Base-by-base conservation (phyloP, 2,329 filamentous ascomycete species). In the Hypocreales sp. region DNA sequence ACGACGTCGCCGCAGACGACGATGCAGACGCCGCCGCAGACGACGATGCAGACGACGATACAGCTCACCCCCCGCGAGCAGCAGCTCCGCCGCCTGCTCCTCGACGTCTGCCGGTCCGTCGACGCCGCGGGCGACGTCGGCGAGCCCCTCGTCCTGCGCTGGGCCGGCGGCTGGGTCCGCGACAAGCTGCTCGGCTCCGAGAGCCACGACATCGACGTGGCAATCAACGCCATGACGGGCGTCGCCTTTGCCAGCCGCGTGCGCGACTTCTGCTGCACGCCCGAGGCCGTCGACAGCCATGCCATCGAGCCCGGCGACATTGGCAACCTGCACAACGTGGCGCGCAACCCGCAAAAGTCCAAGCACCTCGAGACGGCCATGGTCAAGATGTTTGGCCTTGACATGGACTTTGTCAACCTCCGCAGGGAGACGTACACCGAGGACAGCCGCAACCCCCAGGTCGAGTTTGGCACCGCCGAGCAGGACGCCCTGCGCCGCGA, bases 351-450 rank as follows among this genome's bases (percentile, higher is more conserved):
- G 1, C 84, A 94, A 44, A 94, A 93, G 56, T 93, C 84, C 13
- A 95, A 95, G 55, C 82, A 95, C 47, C 67, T 95, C 10, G 87
- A 92, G 53, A 95, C 87, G 0, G 80, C 83, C 26, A 92, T 83
- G 8, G 83, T 80, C 15, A 79, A 67, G 37, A 73, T 95, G 31
- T 75, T 93, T 43, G 83, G 79, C 1, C 64, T 92, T 26, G 87
- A 95, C 45, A 68, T 94, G 25, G 87, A 98, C 47, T 75, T 98
- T 45, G 90, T 98, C 40, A 98, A 95, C 47, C 60, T 95, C 25
- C 70, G 87, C 24, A 92, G 84, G 46, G 90, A 95, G 55, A 86
- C 78, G 1, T 95, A 95, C 41, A 68, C 75, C 1, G 76, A 82
- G n/a, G 73, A 90, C 33, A 92, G 81, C 44, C 72, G 90, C 20